A percentile compares a stretch with the other conserved stretches of the same genome.
Evolutionary conservation across 345 rosid species (phyloP).

Genomic region (Lumnitzera racemosa): DNA sequence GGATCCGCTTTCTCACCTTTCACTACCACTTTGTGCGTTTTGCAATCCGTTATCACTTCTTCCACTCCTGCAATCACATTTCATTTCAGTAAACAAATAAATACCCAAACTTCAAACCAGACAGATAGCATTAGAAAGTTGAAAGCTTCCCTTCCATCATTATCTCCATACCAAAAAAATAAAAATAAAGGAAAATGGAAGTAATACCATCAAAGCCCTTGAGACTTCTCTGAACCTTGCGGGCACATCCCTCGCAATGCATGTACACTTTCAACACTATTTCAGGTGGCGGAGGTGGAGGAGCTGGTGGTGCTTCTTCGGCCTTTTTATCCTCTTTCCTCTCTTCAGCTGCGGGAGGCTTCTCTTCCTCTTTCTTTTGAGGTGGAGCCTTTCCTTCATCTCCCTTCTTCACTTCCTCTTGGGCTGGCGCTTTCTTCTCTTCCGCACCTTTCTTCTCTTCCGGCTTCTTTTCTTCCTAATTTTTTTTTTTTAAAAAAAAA

Average conservation of each 20-base stretch:
- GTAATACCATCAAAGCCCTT: conserved; percentile 64
- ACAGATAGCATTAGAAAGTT: neutral
- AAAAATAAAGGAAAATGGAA: neutral
- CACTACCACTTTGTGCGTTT: conserved; percentile 70
- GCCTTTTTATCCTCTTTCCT: conserved; percentile 13
- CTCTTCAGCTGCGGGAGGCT: conserved; percentile 9
- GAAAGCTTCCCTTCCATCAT: neutral
- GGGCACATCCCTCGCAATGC: conserved; percentile 99
- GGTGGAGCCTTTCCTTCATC: conserved; percentile 36
- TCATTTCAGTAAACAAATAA: neutral
- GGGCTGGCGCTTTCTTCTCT: conserved; percentile 7
- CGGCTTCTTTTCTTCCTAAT: conserved; percentile 54
- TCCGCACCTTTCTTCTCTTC: conserved; percentile 28
- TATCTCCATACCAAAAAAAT: no score
- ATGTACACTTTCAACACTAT: conserved; percentile 72
- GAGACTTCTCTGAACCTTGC: conserved; percentile 69
- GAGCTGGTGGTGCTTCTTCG: conserved; percentile 21
- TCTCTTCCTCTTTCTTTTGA: conserved; percentile 20
- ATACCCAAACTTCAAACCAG: neutral
- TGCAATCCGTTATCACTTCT: conserved; percentile 77
- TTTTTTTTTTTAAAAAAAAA: conserved; percentile 3
- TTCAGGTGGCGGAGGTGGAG: conserved; percentile 69
- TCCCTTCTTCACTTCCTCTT: conserved; percentile 21
- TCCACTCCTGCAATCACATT: conserved; percentile 57
- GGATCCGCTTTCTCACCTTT: conserved; percentile 96